These are phyloP conservation scores for Botrytis cinerea DNA, from an alignment of 2,329 filamentous ascomycete species.

Conservation along the genomic window DNA sequence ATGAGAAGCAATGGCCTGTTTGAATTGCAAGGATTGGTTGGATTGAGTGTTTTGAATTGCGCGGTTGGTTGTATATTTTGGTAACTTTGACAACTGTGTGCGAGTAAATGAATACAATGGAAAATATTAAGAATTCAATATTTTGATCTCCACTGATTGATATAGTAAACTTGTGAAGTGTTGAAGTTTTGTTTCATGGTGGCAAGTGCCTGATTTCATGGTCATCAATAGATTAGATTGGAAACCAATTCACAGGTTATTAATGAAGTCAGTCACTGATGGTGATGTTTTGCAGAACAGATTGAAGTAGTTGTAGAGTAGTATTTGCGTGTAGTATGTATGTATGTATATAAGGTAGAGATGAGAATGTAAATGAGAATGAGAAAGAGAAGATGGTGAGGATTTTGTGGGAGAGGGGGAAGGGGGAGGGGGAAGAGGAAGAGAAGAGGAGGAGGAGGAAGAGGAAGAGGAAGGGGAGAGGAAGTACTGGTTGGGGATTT, in stretches of 20 bases:
- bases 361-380: neutral
- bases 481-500: too few species aligned
- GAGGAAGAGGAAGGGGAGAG: too few species aligned
- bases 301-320: neutral
- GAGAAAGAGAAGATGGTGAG: too few species aligned
- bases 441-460: too few species aligned
- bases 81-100: slow-evolving; percentile 3
- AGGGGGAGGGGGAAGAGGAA: too few species aligned
- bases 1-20: neutral
- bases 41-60: slow-evolving; percentile 14
- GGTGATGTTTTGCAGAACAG: neutral
- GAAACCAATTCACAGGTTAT: neutral
- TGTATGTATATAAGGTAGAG: neutral
- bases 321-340: neutral
- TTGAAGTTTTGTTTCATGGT: neutral
- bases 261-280: neutral
- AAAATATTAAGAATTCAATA: neutral
- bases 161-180: neutral
- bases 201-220: neutral
- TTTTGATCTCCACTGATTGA: neutral
- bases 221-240: neutral
- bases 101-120: neutral
- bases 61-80: slow-evolving; percentile 13
- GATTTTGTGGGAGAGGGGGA: too few species aligned
- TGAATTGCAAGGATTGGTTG: slow-evolving; percentile 10